Base-by-base conservation (phyloP, 805 yeast genomes). In the Kodamaea restingae region DNA sequence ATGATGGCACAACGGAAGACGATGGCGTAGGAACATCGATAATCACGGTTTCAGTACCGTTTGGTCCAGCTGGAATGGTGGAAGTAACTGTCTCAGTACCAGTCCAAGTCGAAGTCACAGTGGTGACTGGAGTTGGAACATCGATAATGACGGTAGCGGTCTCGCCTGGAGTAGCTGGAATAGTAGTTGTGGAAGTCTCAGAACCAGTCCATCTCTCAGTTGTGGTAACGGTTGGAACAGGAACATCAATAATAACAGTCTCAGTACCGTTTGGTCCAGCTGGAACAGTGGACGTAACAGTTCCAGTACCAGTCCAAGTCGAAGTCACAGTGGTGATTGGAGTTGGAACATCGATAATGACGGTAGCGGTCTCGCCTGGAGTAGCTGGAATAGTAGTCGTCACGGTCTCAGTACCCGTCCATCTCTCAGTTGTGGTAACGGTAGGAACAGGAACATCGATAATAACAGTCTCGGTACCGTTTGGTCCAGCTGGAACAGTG, bases 391-490 rank as follows among this genome's bases (percentile, higher is more conserved):
- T 30, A 7, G 49, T 44, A 6, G 32, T 34, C 3, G 44, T 22
- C 7, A 34, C 25, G 11, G 43, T 32, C 25, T 8, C 35, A 18
- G 30, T 2, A 29, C 38, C 39, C 9, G 43, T 21, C 48, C 49
- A 48, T 3, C 18, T 30, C 10, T 22, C 6, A 9, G 38, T 35
- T 4, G 18, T 30, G 4, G 38, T 31, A 7, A 34, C 32, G 4
- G 41, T 34, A 8, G 47, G 36, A 4, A 30, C 12, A 5, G 52
- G 52, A 24, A 45, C 36, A 14, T 44, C 43, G 10, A 49, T 38
- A 2, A 40, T 22, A 6, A 49, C 47, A 9, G 54, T 42, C 21
- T 35, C 45, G n/a, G 27, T 44, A 17, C 36, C 29, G 37, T 10
- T 47, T 5, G 14, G 47, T 3, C 31, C 15, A 11, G 26, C 34